Evolutionary conservation across 2,329 filamentous ascomycete species (phyloP), one percentile per base, ranked within the genome.

Genomic region (Ceratocystis albifundus): DNA sequence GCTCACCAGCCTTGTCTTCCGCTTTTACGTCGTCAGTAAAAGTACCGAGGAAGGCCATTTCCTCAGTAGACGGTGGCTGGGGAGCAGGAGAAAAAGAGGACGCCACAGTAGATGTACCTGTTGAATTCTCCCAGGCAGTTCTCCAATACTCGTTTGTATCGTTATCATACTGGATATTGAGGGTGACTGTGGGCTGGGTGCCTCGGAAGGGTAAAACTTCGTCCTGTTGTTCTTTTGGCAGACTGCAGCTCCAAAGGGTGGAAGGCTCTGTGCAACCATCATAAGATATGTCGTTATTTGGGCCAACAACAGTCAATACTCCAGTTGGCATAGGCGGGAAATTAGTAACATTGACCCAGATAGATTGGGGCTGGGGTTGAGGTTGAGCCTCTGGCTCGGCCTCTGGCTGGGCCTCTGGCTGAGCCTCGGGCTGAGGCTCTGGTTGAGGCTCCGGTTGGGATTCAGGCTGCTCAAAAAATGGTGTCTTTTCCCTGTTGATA

Each of bases 241-340:
- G 75, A 10, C 86, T 82, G 74, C 92, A 97, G 73, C 88, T 95
- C 92, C 92, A 97, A 65, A 94, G 75, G 0, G 88, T 89, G 8
- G 84, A 79, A 0, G 88, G 88, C 6, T 80, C 78, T 3, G 92
- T 85, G 70, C 92, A 97, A 5, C 82, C 84, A 25, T 83, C 83
- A 65, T 84, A 81, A n/a, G 83, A 77, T 1, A 81, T 76, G 0
- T 82, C 81, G 62, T 88, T 85, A 70, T 89, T 83, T 0, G 90
- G 84, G 4, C 87, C 88, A 17, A 88, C 83, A 17, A 96, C 82
- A 0, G 90, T 95, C 68, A 89, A 81, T 20, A 93, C 81, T 0
- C 92, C 93, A 0, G 89, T 93, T 1, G 89, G 90, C 72, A 96
- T 89, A 0, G 91, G 88, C 20, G 92, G 92, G 70, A 89, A 96